Conservation (phyloP, 441 rosid genomes). For the Capsella rubella region DNA sequence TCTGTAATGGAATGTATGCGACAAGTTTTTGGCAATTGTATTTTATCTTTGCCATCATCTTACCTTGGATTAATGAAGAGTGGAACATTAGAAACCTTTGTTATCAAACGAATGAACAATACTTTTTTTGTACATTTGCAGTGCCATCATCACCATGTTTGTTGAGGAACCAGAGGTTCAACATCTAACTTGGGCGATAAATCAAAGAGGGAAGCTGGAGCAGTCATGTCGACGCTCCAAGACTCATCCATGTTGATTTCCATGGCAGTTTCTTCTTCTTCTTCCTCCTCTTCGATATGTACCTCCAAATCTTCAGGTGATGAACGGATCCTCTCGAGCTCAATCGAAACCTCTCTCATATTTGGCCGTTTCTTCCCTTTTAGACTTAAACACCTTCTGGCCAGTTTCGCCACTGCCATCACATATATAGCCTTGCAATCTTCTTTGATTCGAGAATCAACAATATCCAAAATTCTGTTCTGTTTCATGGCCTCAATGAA, state of each 20-base stretch:
- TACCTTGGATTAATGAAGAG: neutral
- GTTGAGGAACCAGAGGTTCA: constrained; percentile 34
- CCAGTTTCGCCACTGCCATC: constrained; percentile 42
- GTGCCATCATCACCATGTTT: constrained; percentile 36
- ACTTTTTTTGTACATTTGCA: neutral
- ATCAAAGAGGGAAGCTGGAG: constrained; percentile 40
- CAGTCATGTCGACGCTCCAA: constrained; percentile 39
- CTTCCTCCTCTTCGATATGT: constrained; percentile 33
- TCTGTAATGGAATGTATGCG: constrained; percentile 20
- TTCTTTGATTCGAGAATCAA: constrained; percentile 31
- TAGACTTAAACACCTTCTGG: constrained; percentile 45
- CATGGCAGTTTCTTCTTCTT: constrained; percentile 37
- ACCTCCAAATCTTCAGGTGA: constrained; percentile 20
- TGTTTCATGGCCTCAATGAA: constrained; percentile 46
- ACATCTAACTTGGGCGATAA: constrained; percentile 21
- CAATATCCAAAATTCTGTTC: constrained; percentile 38
- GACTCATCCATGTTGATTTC: constrained; percentile 36
- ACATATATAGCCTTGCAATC: constrained; percentile 42
- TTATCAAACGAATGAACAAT: neutral
- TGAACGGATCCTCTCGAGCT: constrained; percentile 45
- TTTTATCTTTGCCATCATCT: neutral
- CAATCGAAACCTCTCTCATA: constrained; percentile 51
- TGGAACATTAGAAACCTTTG: neutral
- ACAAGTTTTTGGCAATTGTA: neutral
- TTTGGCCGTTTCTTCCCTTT: constrained; percentile 54